Base-by-base conservation (phyloP, 2,329 filamentous ascomycete genomes). In the Teratosphaeria pseudoeucalypti region DNA sequence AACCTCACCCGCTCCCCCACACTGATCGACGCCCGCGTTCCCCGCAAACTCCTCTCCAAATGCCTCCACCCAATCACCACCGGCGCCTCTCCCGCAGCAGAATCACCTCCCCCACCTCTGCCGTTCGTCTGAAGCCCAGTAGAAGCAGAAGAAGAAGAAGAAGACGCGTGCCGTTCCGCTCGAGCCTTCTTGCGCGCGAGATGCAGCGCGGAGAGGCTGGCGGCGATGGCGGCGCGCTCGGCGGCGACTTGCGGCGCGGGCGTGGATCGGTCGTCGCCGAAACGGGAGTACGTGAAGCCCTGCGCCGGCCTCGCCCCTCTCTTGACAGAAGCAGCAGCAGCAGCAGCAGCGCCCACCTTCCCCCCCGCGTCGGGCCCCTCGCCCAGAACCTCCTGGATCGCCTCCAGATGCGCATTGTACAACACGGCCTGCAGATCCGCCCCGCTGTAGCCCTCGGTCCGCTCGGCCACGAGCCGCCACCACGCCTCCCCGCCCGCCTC, bases 401-500 rank as follows among this genome's bases (percentile, higher is more conserved):
- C 94, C 76, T 97, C 92, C 6, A 99, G 82, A 72, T 99, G 94
- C 0, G 94, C 92, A 66, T 99, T 99, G 68, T 95, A 96, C 52
- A 97, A 86, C 6, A 99, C 82, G 0, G 92, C 94, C 73, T 99
- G 94, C 3, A 99, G 79, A 75, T 99, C 94, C 1, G 94, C 94
- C 12, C 94, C 94, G 0, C 90, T 94, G 73, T 95, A 96, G 10
- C 94, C 94, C 61, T 94, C 88, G 0, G 92, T 97, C 16, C 84
- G 80, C 16, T 78, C 79, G 0, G 91, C 92, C 27, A 99, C 83
- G 62, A 92, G 89, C 16, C 55, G 5, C 12, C 43, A 34, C 9
- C 68, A 23, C 9, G 65, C 64, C 6, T 64, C 60, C 16, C 96
- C 60, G 78, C 58, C 87, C 84, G 2, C 79, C 9, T 82, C 84